phyloP scores from a whole-genome alignment of 164 flowering plant species.

The Berberis thunbergii region DNA sequence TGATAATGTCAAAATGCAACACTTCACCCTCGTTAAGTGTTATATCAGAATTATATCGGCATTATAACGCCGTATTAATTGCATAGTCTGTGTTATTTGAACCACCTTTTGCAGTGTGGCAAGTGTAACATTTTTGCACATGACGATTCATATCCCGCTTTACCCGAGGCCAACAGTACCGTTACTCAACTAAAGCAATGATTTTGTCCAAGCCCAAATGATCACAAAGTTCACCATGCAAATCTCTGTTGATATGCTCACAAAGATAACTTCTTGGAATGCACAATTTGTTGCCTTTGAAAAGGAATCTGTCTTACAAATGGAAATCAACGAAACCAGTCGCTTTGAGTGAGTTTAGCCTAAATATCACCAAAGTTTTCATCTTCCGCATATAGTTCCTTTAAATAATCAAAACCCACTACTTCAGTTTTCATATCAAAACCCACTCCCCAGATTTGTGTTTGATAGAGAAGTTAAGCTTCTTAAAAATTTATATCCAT shows the following conservation, averaged over 20 bases:
- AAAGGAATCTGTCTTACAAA: neutral
- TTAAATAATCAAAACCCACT: too few relatives aligned
- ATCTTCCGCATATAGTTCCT: neutral
- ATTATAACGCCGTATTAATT: too few relatives aligned
- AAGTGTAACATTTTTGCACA: neutral
- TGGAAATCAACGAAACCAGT: neutral
- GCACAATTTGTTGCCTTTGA: neutral
- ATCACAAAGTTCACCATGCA: neutral
- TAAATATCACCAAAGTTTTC: neutral
- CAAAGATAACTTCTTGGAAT: neutral
- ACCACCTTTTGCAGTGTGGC: slow-evolving; percentile 1
- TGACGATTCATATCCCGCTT: neutral
- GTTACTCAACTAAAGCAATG: neutral
- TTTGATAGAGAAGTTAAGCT: neutral
- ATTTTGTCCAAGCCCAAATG: neutral
- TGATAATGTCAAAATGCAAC: too few relatives aligned
- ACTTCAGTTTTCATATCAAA: neutral
- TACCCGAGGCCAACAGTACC: neutral
- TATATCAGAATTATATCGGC: too few relatives aligned
- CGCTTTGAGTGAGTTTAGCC: neutral
- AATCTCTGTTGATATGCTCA: neutral
- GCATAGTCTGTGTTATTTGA: too few relatives aligned
- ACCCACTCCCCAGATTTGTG: neutral
- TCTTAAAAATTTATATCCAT: neutral
- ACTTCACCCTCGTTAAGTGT: too few relatives aligned